phyloP scores from a whole-genome alignment of 2,329 filamentous ascomycete species.

The Myriosclerotinia scirpicola region DNA sequence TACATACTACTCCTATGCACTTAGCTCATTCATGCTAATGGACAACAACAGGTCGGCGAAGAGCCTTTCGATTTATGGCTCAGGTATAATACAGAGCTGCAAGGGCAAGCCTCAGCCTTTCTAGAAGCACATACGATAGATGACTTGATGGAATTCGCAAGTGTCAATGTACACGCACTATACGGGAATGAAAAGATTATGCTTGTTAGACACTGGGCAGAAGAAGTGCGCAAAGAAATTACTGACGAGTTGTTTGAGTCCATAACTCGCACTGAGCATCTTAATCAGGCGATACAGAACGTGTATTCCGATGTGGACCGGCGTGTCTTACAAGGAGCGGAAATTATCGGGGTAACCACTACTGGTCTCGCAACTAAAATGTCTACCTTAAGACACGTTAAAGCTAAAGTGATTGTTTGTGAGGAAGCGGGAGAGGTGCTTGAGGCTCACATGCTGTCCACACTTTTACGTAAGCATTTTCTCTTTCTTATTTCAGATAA shows the following conservation, averaged over 20 bases:
- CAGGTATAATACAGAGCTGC: not conserved
- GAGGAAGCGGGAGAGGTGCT: slow-evolving; percentile 48
- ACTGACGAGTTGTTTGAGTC: slow-evolving; percentile 27
- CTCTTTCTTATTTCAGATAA: not conserved
- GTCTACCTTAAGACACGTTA: slow-evolving; percentile 45
- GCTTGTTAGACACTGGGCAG: slow-evolving; percentile 26
- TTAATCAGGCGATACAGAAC: slow-evolving; percentile 11
- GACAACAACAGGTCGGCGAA: not conserved
- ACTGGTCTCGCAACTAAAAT: slow-evolving; percentile 51
- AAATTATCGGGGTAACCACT: slow-evolving; percentile 56
- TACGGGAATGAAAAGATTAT: slow-evolving; percentile 20
- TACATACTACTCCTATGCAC: too few relatives aligned
- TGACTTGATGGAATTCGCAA: slow-evolving; percentile 9
- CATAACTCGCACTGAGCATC: slow-evolving; percentile 2
- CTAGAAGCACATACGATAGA: not conserved
- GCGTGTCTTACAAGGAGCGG: slow-evolving; percentile 26
- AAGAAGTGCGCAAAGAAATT: slow-evolving; percentile 22
- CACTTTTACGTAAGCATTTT: slow-evolving; percentile 32
- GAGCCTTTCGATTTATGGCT: slow-evolving; percentile 32
- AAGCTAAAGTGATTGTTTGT: slow-evolving; percentile 43
- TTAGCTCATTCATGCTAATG: not conserved
- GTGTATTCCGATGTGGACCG: slow-evolving; percentile 24
- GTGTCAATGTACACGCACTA: slow-evolving; percentile 23
- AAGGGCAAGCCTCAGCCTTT: not conserved
- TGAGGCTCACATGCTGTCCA: slow-evolving; percentile 44